Conservation (phyloP, 208 protist species). For the Acanthamoeba healyi region DNA sequence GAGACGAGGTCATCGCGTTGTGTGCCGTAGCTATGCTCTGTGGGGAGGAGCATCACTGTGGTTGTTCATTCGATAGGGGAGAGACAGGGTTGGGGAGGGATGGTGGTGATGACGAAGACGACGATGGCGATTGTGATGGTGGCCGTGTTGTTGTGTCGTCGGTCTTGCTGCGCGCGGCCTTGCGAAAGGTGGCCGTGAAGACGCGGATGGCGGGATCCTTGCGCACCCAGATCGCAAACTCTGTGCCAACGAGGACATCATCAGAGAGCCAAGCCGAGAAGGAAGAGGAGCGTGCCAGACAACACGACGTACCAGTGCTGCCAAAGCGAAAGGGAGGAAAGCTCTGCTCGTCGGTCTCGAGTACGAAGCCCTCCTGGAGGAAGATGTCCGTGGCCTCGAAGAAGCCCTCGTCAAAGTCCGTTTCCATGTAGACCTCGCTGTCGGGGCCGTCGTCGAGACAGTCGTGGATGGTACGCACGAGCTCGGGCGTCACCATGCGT, state of each 20-base stretch:
- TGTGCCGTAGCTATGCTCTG: no score
- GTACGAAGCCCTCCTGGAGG: not conserved
- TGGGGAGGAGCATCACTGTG: no score
- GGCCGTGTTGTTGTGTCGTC: not conserved
- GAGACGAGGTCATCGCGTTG: no score
- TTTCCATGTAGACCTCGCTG: constrained; percentile 60
- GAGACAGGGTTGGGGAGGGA: no score
- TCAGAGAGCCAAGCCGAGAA: not conserved
- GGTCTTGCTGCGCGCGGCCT: no score
- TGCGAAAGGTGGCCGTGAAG: not conserved
- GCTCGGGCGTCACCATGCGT: constrained; percentile 24
- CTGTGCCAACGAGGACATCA: not conserved
- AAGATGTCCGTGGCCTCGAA: not conserved
- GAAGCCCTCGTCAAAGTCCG: constrained; percentile 33
- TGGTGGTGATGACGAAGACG: not conserved
- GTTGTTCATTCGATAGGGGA: no score
- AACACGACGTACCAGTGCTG: not conserved
- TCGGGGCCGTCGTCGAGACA: not conserved
- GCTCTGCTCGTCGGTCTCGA: not conserved
- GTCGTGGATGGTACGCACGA: not conserved
- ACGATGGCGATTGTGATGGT: not conserved
- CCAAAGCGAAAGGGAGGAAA: constrained; percentile 7
- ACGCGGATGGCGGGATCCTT: not conserved
- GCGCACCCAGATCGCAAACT: not conserved
- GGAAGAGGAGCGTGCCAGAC: not conserved